A percentile compares a stretch with the other conserved stretches of the same genome.
phyloP scores from a whole-genome alignment of 2,329 filamentous ascomycete species.

The Alternaria consortialis region DNA sequence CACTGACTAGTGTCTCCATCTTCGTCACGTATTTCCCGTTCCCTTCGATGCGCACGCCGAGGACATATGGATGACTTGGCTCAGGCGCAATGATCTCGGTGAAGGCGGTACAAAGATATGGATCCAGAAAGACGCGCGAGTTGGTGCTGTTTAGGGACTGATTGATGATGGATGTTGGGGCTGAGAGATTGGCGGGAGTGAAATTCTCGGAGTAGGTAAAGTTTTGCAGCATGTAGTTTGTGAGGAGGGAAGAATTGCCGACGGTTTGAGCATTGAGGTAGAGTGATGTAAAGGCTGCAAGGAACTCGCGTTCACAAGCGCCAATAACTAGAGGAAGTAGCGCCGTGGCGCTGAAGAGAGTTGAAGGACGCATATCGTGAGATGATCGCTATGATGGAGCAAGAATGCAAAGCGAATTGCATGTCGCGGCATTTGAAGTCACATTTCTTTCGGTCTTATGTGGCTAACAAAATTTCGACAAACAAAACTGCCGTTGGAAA shows the following conservation, averaged over 20 bases:
- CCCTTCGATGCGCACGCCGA: conserved; percentile 27
- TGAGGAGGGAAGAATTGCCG: conserved; percentile 21
- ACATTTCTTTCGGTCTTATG: background rate
- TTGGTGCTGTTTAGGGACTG: conserved; percentile 28
- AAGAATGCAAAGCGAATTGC: fast-evolving
- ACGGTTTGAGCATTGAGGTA: conserved; percentile 29
- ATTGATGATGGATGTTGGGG: conserved; percentile 24
- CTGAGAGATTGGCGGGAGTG: conserved; percentile 20
- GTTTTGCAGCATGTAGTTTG: conserved; percentile 17
- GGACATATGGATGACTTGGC: conserved; percentile 30
- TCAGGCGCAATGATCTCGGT: conserved; percentile 31
- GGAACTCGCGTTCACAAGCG: conserved; percentile 14
- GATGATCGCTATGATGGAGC: background rate
- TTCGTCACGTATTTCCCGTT: conserved; percentile 25
- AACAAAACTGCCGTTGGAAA: background rate
- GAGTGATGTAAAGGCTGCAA: conserved; percentile 24
- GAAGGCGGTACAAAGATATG: conserved; percentile 31
- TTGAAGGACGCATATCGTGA: background rate
- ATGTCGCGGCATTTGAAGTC: fast-evolving
- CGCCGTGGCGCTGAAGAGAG: background rate
- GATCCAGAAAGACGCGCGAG: conserved; percentile 29
- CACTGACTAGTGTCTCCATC: conserved; percentile 33
- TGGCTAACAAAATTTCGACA: too few relatives aligned
- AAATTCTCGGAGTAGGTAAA: conserved; percentile 36
- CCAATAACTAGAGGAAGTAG: background rate